phyloP scores from a whole-genome alignment of 108 stramenopile species.

The Pseudonitzschia pungens region DNA sequence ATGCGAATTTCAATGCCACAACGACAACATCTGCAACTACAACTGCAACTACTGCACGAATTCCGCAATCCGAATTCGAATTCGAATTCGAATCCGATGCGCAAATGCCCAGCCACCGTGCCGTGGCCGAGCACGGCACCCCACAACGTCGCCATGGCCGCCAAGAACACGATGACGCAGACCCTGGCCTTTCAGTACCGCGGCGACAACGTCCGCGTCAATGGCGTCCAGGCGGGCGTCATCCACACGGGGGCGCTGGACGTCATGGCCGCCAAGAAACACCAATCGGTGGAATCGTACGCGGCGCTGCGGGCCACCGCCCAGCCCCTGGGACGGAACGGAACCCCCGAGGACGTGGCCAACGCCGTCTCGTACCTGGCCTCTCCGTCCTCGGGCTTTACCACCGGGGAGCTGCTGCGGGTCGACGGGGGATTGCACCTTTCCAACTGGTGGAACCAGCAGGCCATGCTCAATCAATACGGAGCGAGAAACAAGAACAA shows the following conservation, averaged over 20 bases:
- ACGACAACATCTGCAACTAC: no score
- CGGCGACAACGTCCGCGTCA: constrained; percentile 22
- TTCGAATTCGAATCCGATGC: no score
- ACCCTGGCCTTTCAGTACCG: constrained; percentile 28
- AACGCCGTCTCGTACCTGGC: constrained; percentile 28
- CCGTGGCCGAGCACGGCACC: constrained; percentile 28
- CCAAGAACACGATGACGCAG: constrained; percentile 22
- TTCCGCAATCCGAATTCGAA: no score
- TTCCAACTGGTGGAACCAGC: constrained; percentile 32
- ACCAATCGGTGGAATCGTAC: constrained; percentile 19
- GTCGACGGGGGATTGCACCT: constrained; percentile 34
- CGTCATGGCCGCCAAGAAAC: constrained; percentile 26
- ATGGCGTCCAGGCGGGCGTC: constrained; percentile 15
- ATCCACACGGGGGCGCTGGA: constrained; percentile 32
- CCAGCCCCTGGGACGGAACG: constrained; percentile 20
- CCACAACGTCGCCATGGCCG: constrained; percentile 21
- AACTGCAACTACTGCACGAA: no score
- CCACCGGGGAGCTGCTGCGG: constrained; percentile 26
- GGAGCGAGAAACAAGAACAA: no score
- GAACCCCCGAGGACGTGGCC: constrained; percentile 26
- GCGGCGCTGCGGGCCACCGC: constrained; percentile 20
- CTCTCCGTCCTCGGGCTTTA: constrained; percentile 28
- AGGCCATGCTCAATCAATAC: constrained; percentile 15
- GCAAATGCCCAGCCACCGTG: background rate
- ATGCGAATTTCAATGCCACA: no score